Base-by-base conservation (phyloP, 2,329 filamentous ascomycete genomes). In the Ramularia endophylla region DNA sequence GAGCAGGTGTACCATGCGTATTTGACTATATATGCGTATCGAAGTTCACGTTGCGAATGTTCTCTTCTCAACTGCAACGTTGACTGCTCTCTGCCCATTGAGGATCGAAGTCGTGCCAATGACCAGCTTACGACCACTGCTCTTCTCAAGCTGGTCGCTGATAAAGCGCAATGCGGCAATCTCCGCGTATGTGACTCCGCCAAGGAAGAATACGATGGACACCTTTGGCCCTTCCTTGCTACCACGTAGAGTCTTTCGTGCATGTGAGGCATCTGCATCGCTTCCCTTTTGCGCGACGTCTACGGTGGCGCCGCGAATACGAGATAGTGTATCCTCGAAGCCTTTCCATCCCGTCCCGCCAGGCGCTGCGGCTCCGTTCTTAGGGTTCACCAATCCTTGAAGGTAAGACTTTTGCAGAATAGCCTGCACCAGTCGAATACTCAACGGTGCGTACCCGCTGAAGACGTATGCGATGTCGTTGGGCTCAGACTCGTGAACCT, bases 381-480 rank as follows among this genome's bases (percentile, higher is more conserved):
- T 15, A 71, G 65, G 13, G 66, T 67, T 36, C 65, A 65, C 36
- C 70, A 74, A 44, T 71, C 72, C 4, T 77, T 80, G 42, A 20
- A 98, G 70, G 52, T 89, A 85, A 42, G 87, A 80, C 64, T 98
- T 98, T 63, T 97, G 89, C 35, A 98, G 68, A 36, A 97, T 78
- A 60, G 87, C 92, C 64, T 98, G 94, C 5, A 98, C 83, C 4
- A 98, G 77, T 12, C 92, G 82, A 40, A 97, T 78, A 32, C 87
- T 94, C 9, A 98, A 75, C 0, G 92, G 94, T 4, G 94, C 92
- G 60, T 97, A 98, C 38, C 92, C 94, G 50, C 87, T 94, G 66
- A 97, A 98, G 8, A 95, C 89, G 58, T 98, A 98, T n/a, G 89
- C 85, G 47, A 97, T 83, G 56, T 98, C 92, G 56, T 92, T 86